phyloP scores from a whole-genome alignment of 2,329 filamentous ascomycete genomes.

The Pseudodiploospora longispora region DNA sequence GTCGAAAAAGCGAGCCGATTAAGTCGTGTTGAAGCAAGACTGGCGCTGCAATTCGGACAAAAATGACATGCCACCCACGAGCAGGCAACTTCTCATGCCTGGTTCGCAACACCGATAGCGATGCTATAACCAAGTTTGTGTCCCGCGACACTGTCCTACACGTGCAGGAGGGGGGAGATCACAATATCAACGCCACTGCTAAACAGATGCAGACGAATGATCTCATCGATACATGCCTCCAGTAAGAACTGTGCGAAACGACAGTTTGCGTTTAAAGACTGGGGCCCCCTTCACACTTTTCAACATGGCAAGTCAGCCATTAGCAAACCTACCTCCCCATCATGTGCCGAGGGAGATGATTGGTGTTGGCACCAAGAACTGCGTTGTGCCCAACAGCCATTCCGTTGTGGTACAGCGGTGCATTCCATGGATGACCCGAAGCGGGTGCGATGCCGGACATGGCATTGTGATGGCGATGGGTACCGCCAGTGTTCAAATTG shows the following conservation, averaged over 20 bases:
- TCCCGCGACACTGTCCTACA: constrained; percentile 1
- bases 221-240: too few relatives aligned
- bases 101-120: background rate
- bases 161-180: background rate
- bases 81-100: background rate
- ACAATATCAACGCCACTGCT: background rate
- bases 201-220: background rate
- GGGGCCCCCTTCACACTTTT: too few relatives aligned
- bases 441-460: constrained; percentile 12
- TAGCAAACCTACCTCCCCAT: constrained; percentile 20
- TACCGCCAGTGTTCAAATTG: constrained; percentile 14
- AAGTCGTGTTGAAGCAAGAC: too few relatives aligned
- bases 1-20: too few relatives aligned
- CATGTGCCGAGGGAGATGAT: constrained; percentile 25
- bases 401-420: constrained; percentile 14
- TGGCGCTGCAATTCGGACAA: background rate
- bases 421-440: constrained; percentile 17
- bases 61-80: background rate
- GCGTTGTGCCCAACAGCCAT: constrained; percentile 14
- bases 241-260: too few relatives aligned
- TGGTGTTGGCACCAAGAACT: constrained; percentile 12
- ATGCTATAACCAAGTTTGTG: background rate
- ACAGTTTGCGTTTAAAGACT: too few relatives aligned
- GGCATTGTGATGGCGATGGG: constrained; percentile 8
- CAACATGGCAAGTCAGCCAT: too few relatives aligned